Evolutionary conservation across 1,284 basidiomycete genomes (phyloP), one percentile per base, ranked within the genome.

Genomic region (Dichomitus squalens): DNA sequence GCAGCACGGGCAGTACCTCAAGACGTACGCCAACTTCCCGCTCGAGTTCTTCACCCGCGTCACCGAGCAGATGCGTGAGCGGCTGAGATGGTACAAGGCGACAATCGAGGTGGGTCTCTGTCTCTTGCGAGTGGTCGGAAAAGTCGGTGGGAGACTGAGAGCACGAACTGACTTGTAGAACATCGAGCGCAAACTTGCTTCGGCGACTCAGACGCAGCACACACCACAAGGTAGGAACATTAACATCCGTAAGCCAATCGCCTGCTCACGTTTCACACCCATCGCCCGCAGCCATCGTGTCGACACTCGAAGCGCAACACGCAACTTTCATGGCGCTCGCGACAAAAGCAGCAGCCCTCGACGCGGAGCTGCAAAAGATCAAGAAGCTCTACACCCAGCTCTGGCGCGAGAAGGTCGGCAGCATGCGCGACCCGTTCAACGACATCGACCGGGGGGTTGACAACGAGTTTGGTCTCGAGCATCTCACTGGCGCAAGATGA

Each of bases 11-110:
- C 79, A 79, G 34, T 85, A 88, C 70, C 74, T 91, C 51, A 90
- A 88, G 68, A 87, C 86, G 54, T 82, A 90, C 58, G 86, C 89
- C 1, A 78, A 75, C n/a, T 94, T 93, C 73, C 91, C 92, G n/a
- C 76, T 90, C 16, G 90, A 93, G 88, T 92, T 86, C 73, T 93
- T 93, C 74, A 80, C 76, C 34, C 81, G 89, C 23, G 83, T 90
- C 36, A 84, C 87, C 18, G 79, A 84, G 57, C 83, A 92, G 64
- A 87, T 93, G 81, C 78, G 79, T 52, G 84, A 88, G 64, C 77
- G 88, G 31, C 72, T 93, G 52, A 77, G 80, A 46, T 90, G 89
- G 84, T 92, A 91, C 73, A 90, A 88, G 67, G 76, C 80, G 29
- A 92, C 88, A 7, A 87, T 93, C 53, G 91, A 93, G 76, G 91